Base-by-base conservation (phyloP, 2,329 filamentous ascomycete species). In the Exserohilum turcica region DNA sequence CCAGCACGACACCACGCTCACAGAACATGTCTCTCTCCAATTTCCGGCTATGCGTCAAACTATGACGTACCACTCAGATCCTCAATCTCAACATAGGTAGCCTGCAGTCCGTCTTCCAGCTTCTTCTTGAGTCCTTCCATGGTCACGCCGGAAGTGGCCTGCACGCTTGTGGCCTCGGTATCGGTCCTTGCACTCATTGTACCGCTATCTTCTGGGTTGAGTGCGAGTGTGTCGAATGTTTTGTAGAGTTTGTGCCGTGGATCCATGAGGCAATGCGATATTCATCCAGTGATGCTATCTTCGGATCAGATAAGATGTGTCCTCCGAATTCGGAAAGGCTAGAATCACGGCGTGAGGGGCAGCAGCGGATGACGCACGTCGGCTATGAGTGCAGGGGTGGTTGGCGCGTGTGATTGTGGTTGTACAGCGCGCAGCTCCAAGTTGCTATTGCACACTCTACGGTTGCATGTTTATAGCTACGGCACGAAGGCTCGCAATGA, bases 1-100 rank as follows among this genome's bases (percentile, higher is more conserved):
- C 21, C 15, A 29, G 7, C 15, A 5, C 28, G 18, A 40, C 7
- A 28, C 13, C n/a, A 27, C 19, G 18, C 13, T 13, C 15, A 19
- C 16, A 3, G 6, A 16, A 5, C 10, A 16, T 5, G 6, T 5
- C 13, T 13, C 15, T 18, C 6, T 15, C 13, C 3, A 12, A 7
- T 40, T 9, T 9, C 24, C 12, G 16, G 10, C n/a, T 19, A 45
- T 24, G 19, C 46, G 51, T 6, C 28, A 10, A 5, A 40, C 15
- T 15, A 29, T 19, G 32, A 32, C 80, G 54, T 84, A 96, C 92
- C 93, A 60, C 92, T 96, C 81, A 96, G 86, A 77, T 97, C 93
- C 60, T 90, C 89, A 64, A 97, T 91, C 67, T 94, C 87, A 59
- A 96, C 91, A 77, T 95, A 85, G 24, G 82, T 81, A 18, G 92